Conservation (phyloP, 305 asterid species). For the Solanum hybrid region DNA sequence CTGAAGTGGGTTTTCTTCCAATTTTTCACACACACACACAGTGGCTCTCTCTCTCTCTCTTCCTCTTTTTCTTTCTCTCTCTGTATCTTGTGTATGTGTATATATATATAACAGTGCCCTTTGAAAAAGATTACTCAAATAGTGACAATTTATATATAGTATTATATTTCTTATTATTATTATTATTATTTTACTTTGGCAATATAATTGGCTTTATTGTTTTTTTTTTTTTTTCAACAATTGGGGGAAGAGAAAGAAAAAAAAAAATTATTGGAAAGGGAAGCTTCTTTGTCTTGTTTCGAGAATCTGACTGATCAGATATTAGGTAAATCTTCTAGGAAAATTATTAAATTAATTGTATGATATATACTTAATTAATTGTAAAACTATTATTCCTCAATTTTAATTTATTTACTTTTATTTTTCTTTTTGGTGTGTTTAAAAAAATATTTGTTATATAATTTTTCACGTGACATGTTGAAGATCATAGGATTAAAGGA, state of each 20-base stretch:
- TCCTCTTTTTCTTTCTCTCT: slow-evolving; percentile 8
- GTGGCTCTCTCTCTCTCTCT: slow-evolving; percentile 17
- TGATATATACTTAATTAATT: background rate
- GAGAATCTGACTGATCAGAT: slow-evolving; percentile 33
- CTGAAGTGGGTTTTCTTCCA: slow-evolving; percentile 19
- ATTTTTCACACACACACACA: background rate
- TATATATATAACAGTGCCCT: background rate
- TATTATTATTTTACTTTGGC: background rate
- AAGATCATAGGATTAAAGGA: background rate
- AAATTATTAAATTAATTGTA: slow-evolving; percentile 17
- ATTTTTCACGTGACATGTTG: too few species aligned
- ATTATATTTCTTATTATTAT: background rate
- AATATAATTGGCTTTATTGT: background rate
- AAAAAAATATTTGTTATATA: too few species aligned
- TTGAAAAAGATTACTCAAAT: background rate
- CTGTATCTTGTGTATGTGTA: background rate
- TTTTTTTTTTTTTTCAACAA: background rate
- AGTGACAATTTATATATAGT: background rate
- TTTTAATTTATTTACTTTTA: background rate
- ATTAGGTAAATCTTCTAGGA: slow-evolving; percentile 35
- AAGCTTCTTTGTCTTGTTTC: slow-evolving; percentile 43
- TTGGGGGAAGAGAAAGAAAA: background rate
- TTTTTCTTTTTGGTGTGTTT: too few species aligned
- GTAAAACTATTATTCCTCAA: background rate
- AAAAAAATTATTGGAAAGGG: slow-evolving; percentile 19